Evolutionary conservation across 73 alveolate genomes (phyloP), one percentile per base, ranked within the genome.

Genomic region (Symbiodinium natans): DNA sequence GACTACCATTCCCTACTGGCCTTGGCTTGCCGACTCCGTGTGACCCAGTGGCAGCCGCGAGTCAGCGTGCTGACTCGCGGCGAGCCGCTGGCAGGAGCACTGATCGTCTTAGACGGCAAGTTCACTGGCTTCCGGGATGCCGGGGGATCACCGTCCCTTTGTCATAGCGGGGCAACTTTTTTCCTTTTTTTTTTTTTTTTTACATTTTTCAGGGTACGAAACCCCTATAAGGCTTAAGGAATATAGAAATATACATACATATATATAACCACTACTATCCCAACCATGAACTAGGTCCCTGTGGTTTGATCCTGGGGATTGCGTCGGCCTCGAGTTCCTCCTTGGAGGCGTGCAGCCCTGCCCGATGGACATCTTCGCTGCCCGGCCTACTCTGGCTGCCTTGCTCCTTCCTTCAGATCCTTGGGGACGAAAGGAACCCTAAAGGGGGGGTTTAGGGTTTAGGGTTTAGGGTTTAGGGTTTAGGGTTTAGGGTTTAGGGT

Each of bases 101-200:
- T 90, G 48, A 90, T 90, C 41, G 38, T 90, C 54, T 71, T 90
- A 19, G 96, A 90, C 40, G 96, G 96, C 73, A 90, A 90, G 96
- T 56, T 90, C 86, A 90, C 96, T 40, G 96, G 96, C 87, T 90
- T 90, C 40, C 86, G 96, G 39, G 96, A 90, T 27, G 96, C 96
- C 3, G 96, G 88, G n/a, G 87, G 96, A 11, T 39, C 88, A 39
- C 96, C 96, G 9, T 68, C 88, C 48, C 39, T 63, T 25, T n/a
- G n/a, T n/a, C n/a, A n/a, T n/a, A n/a, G n/a, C n/a, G n/a, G n/a
- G n/a, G n/a, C n/a, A n/a, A n/a, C n/a, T n/a, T n/a, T n/a, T n/a
- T n/a, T n/a, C n/a, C n/a, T n/a, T n/a, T n/a, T n/a, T n/a, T n/a
- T n/a, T n/a, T n/a, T n/a, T n/a, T n/a, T n/a, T n/a, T n/a, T n/a